A percentile compares a stretch with the other conserved stretches of the same genome.
phyloP scores from a whole-genome alignment of 2,329 filamentous ascomycete species.

The Trichoderma lentiforme region DNA sequence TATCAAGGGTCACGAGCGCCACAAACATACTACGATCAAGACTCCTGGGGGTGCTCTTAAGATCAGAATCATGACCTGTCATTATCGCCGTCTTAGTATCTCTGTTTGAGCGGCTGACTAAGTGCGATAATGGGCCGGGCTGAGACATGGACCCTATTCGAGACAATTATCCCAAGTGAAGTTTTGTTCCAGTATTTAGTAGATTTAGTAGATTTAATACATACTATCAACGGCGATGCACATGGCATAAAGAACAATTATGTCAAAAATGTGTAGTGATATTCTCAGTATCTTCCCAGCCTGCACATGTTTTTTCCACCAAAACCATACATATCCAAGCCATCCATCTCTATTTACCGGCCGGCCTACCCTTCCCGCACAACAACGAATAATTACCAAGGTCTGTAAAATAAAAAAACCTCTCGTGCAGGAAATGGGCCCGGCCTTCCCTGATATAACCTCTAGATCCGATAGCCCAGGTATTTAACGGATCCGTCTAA shows the following conservation, averaged over 20 bases:
- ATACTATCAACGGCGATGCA: background rate
- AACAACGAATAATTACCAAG: background rate
- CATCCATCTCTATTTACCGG: background rate
- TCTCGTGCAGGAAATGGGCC: background rate
- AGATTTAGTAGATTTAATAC: background rate
- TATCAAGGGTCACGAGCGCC: background rate
- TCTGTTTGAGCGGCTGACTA: background rate
- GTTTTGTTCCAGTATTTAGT: background rate
- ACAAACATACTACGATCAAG: background rate
- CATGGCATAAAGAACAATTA: background rate
- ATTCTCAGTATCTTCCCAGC: background rate
- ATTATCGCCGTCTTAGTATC: background rate
- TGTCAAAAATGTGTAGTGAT: background rate
- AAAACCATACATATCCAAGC: conserved; percentile 5
- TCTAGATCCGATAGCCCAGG: conserved; percentile 5
- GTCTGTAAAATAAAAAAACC: background rate
- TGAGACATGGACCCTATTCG: background rate
- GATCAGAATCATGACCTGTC: background rate
- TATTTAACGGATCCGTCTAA: conserved; percentile 6
- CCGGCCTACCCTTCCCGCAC: background rate
- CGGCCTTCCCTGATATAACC: background rate
- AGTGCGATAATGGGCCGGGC: background rate
- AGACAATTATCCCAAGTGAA: background rate
- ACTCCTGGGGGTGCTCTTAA: background rate
- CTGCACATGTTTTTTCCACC: background rate